phyloP scores from a whole-genome alignment of 1,139 yeast species.

The Hansenula lynferdii region DNA sequence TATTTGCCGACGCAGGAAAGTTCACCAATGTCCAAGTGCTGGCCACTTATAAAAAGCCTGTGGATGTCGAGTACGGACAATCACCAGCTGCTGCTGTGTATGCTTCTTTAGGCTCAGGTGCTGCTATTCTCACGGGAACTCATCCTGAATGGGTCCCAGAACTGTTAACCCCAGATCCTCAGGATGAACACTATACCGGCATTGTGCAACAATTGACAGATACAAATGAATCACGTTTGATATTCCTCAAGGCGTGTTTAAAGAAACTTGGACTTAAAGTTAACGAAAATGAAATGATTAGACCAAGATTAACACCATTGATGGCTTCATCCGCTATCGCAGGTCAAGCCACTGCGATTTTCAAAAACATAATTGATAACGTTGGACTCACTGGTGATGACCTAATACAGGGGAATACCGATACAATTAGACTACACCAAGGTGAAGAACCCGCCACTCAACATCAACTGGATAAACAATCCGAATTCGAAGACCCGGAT shows the following conservation, averaged over 20 bases:
- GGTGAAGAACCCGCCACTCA: slow-evolving; percentile 22
- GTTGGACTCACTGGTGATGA: slow-evolving; percentile 38
- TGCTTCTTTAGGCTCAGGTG: slow-evolving; percentile 69
- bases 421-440: slow-evolving; percentile 45
- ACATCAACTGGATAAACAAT: slow-evolving; percentile 23
- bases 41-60: slow-evolving; percentile 52
- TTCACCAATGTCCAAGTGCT: slow-evolving; percentile 60
- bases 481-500: slow-evolving; percentile 45
- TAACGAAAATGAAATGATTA: slow-evolving; percentile 40
- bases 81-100: slow-evolving; percentile 68
- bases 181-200: slow-evolving; percentile 29
- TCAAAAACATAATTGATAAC: slow-evolving; percentile 24
- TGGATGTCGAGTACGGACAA: slow-evolving; percentile 40
- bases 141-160: slow-evolving; percentile 84
- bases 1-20: slow-evolving; percentile 69
- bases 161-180: slow-evolving; percentile 33
- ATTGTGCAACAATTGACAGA: slow-evolving; percentile 37
- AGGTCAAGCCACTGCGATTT: slow-evolving; percentile 10
- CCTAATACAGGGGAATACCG: slow-evolving; percentile 46
- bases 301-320: slow-evolving; percentile 69
- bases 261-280: slow-evolving; percentile 63
- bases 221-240: slow-evolving; percentile 43
- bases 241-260: slow-evolving; percentile 54
- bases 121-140: slow-evolving; percentile 73
- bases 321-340: slow-evolving; percentile 23